Percentiles rank a stretch among this genome's conserved stretches.
These are phyloP conservation scores for Ustilago lituana DNA, from an alignment of 1,284 basidiomycete species.

Conservation along the genomic window DNA sequence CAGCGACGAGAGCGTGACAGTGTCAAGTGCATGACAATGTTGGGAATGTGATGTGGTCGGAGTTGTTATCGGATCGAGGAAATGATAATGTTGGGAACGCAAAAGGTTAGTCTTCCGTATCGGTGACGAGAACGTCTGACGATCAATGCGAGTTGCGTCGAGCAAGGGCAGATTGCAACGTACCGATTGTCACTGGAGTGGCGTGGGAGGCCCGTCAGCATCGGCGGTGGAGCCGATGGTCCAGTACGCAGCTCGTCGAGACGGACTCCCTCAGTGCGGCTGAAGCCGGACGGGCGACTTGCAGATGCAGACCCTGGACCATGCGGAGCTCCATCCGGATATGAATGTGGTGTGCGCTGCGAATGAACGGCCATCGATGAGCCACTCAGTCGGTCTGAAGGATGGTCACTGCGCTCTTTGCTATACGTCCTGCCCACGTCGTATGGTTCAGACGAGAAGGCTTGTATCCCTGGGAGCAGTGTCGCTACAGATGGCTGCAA, in stretches of 20 bases:
- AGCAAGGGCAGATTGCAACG: not conserved
- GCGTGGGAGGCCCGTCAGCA: conserved; percentile 25
- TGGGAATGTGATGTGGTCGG: too few relatives aligned
- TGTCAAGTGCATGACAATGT: too few relatives aligned
- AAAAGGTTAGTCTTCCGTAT: too few relatives aligned
- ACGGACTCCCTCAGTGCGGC: not conserved
- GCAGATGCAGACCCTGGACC: too few relatives aligned
- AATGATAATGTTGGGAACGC: too few relatives aligned
- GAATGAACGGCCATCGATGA: not conserved
- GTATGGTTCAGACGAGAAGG: not conserved
- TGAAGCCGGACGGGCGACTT: not conserved
- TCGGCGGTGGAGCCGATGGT: conserved; percentile 27
- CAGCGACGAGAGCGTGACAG: too few relatives aligned
- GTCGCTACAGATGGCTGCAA: not conserved
- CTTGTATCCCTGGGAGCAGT: conserved; percentile 3
- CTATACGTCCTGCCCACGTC: conserved; percentile 1
- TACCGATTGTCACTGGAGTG: conserved; percentile 23
- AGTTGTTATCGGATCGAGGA: too few relatives aligned
- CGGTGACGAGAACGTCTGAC: too few relatives aligned
- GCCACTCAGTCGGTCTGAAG: not conserved
- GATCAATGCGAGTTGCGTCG: too few relatives aligned
- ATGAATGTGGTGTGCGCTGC: not conserved
- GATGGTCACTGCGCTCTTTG: not conserved
- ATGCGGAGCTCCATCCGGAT: too few relatives aligned
- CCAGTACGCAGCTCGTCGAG: conserved; percentile 11